phyloP scores from a whole-genome alignment of 345 rosid genomes.

The Erucastrum elatum region DNA sequence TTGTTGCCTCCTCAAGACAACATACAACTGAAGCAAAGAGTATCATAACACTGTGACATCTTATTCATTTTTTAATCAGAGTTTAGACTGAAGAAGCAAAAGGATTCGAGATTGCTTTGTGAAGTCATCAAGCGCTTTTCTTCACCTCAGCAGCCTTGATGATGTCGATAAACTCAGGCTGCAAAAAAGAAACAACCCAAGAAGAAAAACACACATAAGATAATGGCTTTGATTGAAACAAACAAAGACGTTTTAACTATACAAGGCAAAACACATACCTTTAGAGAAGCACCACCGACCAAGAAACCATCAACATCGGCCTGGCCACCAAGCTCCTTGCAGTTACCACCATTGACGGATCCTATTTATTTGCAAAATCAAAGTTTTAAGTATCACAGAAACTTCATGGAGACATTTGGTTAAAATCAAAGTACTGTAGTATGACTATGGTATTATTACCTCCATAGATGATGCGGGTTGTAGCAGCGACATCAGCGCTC shows the following conservation, averaged over 20 bases:
- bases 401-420: background rate
- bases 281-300: constrained; percentile 90
- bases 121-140: constrained; percentile 32
- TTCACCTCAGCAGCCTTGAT: constrained; percentile 43
- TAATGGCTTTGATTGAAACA: background rate
- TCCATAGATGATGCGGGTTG: constrained; percentile 88
- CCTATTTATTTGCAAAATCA: constrained; percentile 43
- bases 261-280: constrained; percentile 44
- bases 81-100: background rate
- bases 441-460: constrained; percentile 45
- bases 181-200: background rate
- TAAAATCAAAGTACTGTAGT: background rate
- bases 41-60: constrained; percentile 14
- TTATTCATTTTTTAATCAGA: constrained; percentile 18
- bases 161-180: constrained; percentile 45
- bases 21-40: constrained; percentile 12
- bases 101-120: background rate
- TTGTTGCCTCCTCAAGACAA: background rate
- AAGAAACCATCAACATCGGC: constrained; percentile 87
- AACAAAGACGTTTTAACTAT: background rate
- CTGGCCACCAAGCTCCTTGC: constrained; percentile 77
- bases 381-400: background rate
- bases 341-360: constrained; percentile 77
- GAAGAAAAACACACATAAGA: background rate
- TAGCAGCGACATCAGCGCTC: constrained; percentile 67